Evolutionary conservation across 2,329 filamentous ascomycete species (phyloP).

Genomic region (Helotiales sp.): DNA sequence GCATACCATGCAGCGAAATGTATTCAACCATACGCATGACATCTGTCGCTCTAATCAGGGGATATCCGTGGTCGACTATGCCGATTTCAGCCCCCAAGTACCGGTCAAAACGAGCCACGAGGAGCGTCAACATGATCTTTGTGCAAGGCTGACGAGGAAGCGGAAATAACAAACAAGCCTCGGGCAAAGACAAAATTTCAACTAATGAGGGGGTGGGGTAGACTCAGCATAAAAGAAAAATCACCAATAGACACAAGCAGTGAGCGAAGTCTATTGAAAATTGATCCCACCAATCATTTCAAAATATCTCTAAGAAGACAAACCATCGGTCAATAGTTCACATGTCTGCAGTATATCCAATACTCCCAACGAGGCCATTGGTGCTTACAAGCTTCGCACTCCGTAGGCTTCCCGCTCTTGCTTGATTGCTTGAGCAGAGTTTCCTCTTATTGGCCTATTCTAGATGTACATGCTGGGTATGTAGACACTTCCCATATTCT

Average conservation of each 20-base stretch:
- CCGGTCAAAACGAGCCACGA: neutral
- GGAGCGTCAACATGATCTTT: neutral
- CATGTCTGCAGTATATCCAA: too few species aligned
- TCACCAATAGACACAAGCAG: neutral
- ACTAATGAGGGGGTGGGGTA: neutral
- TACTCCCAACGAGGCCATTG: neutral
- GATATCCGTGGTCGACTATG: neutral
- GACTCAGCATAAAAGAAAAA: neutral
- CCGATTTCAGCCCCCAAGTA: constrained; percentile 10
- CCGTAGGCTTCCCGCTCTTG: neutral
- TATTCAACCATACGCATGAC: constrained; percentile 2
- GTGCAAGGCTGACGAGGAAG: constrained; percentile 5
- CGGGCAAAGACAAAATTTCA: neutral
- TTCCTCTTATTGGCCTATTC: constrained; percentile 27
- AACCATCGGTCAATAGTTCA: neutral
- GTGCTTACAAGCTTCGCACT: neutral
- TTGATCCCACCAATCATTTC: neutral
- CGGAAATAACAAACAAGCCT: constrained; percentile 3
- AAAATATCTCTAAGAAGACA: neutral
- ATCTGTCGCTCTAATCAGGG: constrained; percentile 3
- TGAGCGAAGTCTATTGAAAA: neutral
- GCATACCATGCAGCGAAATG: constrained; percentile 14
- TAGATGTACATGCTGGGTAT: constrained; percentile 33
- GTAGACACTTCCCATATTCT: constrained; percentile 8
- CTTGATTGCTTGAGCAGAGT: constrained; percentile 28